Base-by-base conservation (phyloP, 2,329 filamentous ascomycete genomes). In the Pseudogymnoascus sp. region DNA sequence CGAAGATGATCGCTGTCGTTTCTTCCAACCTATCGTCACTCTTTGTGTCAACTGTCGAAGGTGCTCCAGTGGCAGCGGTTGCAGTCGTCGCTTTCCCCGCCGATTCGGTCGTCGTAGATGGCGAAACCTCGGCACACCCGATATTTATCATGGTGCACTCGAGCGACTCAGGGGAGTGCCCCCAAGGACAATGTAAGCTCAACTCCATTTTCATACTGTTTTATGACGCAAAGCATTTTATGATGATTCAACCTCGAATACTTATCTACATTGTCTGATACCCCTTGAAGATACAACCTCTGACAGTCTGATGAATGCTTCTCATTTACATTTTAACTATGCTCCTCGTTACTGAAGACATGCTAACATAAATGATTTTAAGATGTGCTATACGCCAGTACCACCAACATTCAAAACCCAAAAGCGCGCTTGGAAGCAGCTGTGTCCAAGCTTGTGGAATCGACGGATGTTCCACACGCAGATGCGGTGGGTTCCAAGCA, bases 261-360 rank as follows among this genome's bases (percentile, higher is more conserved):
- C 92, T 97, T 97, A 97, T 97, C 93, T 97, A 97, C 93, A 97
- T 97, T 97, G 91, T 89, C 93, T 92, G 93, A 96, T 88, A 77
- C 78, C 75, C 82, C 82, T 88, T 96, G 92, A 95, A 86, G 91
- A 94, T 58, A 58, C 37, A 58, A 82, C 83, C 85, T 91, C 88
- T 93, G 87, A 93, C 86, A 90, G 87, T 78, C 91, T 96, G 91
- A 95, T 84, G 70, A 77, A 78, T 76, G 78, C 68, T 64, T 69
- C 61, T 64, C 53, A 57, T 66, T 63, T 62, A 59, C 43, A 30
- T 58, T 30, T 39, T 64, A 18, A 60, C 62, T 36, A 50, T 38
- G 30, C 25, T 50, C 36, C 38, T 61, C 28, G n/a, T 53, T 61
- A 28, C 11, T 33, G 50, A 60, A 60, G 53, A 64, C 60, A 39